Conservation (phyloP, 106 monocot species). For the Ottelia alismoides region DNA sequence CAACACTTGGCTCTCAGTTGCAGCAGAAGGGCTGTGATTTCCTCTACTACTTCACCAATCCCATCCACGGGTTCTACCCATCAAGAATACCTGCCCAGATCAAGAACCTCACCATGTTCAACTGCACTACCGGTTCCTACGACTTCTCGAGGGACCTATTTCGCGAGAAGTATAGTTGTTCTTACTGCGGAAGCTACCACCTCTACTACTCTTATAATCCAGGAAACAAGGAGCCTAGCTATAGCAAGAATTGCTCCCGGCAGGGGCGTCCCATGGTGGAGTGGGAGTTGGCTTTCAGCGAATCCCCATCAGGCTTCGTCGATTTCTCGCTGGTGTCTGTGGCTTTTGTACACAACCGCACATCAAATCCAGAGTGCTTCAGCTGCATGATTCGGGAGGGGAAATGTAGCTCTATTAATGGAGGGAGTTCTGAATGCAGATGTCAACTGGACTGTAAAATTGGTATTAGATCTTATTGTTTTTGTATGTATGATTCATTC, state of each 20-base stretch:
- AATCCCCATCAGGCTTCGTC: neutral
- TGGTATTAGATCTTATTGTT: neutral
- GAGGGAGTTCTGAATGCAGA: neutral
- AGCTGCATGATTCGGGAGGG: conserved; percentile 2
- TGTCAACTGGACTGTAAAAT: neutral
- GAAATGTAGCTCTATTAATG: neutral
- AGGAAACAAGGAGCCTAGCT: neutral
- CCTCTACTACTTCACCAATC: conserved; percentile 5
- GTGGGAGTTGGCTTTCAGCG: neutral
- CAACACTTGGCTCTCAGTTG: neutral
- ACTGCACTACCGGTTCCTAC: neutral
- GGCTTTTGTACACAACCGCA: neutral
- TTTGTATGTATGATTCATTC: too few relatives aligned
- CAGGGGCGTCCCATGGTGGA: neutral
- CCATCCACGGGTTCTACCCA: neutral
- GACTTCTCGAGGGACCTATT: neutral
- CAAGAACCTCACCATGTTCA: neutral
- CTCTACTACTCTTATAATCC: neutral
- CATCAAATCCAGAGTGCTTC: neutral
- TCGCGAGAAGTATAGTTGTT: neutral
- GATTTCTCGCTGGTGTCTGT: conserved; percentile 6
- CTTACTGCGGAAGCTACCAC: conserved; percentile 1
- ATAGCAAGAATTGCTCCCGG: neutral
- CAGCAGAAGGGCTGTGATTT: neutral
- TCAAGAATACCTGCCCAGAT: neutral